Evolutionary conservation across 305 asterid species (phyloP), one percentile per base, ranked within the genome.

Genomic region (Fraxinus sp.): DNA sequence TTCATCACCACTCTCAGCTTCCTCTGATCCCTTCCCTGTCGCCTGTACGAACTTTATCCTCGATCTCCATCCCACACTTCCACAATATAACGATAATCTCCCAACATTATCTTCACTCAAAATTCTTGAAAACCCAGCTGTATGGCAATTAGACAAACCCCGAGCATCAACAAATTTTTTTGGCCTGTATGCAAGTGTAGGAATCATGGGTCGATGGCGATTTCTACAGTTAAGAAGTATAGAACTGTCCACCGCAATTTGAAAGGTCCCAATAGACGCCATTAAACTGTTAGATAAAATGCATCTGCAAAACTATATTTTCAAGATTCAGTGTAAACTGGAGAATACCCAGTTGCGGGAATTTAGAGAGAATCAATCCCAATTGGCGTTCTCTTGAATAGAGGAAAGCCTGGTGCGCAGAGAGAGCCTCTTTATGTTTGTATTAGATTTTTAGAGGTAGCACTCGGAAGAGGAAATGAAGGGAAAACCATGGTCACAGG

Each of bases 261-360:
- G 89, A 76, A 91, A 88, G 28, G 90, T 86, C 78, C 91, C 92
- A 89, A 86, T 88, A 14, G 94, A 87, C 82, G 92, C 90, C 92
- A 89, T 90, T 59, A 0, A 87, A 77, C 41, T 70, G 90, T 81
- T 85, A 83, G 90, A 83, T 77, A 36, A 44, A 64, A 71, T 88
- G 86, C 82, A 83, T 57, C 84, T 28, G 37, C 16, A 35, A 86
- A 81, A 70, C n/a, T 37, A 24, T 37, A 11, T 16, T 41, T 76
- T 24, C 79, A 82, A 80, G 85, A 84, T 73, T 77, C 83, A 62
- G 80, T 20, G 74, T 59, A 78, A 75, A 75, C 10, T 70, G 77
- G 41, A 78, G 55, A 46, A 41, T 5, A 59, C 85, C 82, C 87
- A 83, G 52, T 36, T 76, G 73, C 86, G 75, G 76, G 33, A 85